Conservation (phyloP, 2,329 filamentous ascomycete genomes). For the Diaporthe citrichinensis region DNA sequence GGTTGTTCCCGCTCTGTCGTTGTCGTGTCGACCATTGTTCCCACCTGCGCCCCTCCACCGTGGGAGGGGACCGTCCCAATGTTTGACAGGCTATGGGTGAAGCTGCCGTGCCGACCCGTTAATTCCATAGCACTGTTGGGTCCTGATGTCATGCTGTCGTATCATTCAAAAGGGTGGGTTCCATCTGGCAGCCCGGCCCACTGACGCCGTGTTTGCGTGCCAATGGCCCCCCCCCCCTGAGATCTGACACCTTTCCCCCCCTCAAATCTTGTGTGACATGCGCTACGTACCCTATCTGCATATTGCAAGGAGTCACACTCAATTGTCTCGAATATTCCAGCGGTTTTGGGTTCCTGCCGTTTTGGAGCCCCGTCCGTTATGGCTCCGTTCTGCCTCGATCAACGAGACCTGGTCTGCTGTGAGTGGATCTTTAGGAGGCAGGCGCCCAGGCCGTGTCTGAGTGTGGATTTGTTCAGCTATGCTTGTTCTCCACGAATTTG, state of each 20-base stretch:
- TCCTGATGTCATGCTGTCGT: slow-evolving; percentile 16
- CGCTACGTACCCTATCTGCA: slow-evolving; percentile 3
- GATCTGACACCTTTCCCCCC: background rate
- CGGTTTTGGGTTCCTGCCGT: background rate
- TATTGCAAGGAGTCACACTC: background rate
- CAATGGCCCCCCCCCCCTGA: background rate
- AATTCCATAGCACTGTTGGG: slow-evolving; percentile 3
- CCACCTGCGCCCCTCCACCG: background rate
- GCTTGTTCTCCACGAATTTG: background rate
- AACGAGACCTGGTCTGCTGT: background rate
- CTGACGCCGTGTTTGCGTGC: background rate
- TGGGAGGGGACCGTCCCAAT: background rate
- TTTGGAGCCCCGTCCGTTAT: background rate
- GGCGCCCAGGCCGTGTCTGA: background rate
- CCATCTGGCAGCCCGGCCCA: background rate
- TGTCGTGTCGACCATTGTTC: slow-evolving; percentile 5
- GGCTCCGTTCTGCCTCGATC: background rate
- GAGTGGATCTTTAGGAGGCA: background rate
- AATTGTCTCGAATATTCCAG: background rate
- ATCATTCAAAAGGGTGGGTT: background rate
- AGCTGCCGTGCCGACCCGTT: background rate
- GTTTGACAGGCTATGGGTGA: background rate
- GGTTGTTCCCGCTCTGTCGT: background rate
- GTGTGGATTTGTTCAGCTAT: background rate
- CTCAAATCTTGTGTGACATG: background rate